A percentile compares a stretch with the other conserved stretches of the same genome.
phyloP scores from a whole-genome alignment of 805 yeast species.

The Ogataea pini region DNA sequence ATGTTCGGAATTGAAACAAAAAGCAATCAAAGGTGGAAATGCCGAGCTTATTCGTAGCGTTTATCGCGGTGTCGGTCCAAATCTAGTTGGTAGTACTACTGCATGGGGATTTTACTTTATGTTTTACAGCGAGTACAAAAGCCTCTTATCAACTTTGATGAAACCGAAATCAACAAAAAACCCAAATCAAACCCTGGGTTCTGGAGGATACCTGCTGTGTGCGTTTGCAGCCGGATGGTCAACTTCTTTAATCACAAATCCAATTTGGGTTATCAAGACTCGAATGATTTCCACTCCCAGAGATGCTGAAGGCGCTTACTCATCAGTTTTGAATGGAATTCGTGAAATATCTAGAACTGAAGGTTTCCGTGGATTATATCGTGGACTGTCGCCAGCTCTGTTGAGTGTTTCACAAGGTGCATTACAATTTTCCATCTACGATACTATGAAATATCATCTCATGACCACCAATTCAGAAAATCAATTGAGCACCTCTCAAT shows the following conservation, averaged over 20 bases:
- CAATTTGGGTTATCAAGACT: slow-evolving; percentile 94
- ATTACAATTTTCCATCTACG: slow-evolving; percentile 83
- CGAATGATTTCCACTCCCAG: slow-evolving; percentile 67
- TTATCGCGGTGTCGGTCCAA: slow-evolving; percentile 81
- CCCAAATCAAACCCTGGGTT: slow-evolving; percentile 38
- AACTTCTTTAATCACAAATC: slow-evolving; percentile 81
- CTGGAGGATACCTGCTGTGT: slow-evolving; percentile 50
- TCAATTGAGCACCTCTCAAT: slow-evolving; percentile 51
- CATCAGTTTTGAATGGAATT: slow-evolving; percentile 58
- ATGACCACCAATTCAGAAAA: slow-evolving; percentile 22
- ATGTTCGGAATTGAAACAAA: slow-evolving; percentile 17
- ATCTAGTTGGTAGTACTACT: slow-evolving; percentile 75
- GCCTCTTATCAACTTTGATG: slow-evolving; percentile 12
- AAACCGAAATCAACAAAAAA: not conserved
- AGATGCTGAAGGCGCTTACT: slow-evolving; percentile 51
- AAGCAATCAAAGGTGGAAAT: slow-evolving; percentile 16
- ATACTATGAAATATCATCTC: slow-evolving; percentile 57
- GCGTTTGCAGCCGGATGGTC: slow-evolving; percentile 73
- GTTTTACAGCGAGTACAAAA: slow-evolving; percentile 65
- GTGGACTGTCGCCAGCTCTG: slow-evolving; percentile 75
- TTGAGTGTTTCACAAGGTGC: slow-evolving; percentile 89
- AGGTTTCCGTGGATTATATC: slow-evolving; percentile 75
- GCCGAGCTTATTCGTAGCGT: slow-evolving; percentile 31
- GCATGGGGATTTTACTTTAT: slow-evolving; percentile 92
- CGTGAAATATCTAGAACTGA: slow-evolving; percentile 47